Evolutionary conservation across 2,329 filamentous ascomycete species (phyloP).

Genomic region (Trichoderma guizhouense): DNA sequence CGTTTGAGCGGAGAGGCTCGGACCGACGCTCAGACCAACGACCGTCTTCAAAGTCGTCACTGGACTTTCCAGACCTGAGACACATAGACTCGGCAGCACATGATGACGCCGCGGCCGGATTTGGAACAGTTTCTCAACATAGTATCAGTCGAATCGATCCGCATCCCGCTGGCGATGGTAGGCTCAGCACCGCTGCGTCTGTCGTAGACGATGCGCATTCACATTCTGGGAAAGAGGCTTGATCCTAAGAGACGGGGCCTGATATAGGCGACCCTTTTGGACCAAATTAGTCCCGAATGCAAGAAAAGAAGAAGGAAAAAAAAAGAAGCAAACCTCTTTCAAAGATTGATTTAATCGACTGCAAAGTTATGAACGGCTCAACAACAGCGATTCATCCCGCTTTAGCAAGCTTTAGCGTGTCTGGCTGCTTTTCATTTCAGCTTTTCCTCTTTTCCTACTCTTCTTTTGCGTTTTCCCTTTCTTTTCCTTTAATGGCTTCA

Average conservation of each 20-base stretch:
- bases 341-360: neutral
- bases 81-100: conserved; percentile 38
- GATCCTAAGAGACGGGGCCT: neutral
- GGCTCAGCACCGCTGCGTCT: conserved; percentile 55
- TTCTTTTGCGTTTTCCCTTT: neutral
- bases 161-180: conserved; percentile 40
- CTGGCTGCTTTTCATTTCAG: neutral
- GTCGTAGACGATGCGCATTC: conserved; percentile 43
- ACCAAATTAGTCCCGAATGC: neutral
- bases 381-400: neutral
- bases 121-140: conserved; percentile 57
- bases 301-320: neutral
- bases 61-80: conserved; percentile 45
- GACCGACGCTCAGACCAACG: conserved; percentile 53
- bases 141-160: conserved; percentile 55
- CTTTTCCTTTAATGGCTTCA: neutral
- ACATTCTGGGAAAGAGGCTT: neutral
- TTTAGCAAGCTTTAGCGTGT: conserved; percentile 6
- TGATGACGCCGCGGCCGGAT: conserved; percentile 51
- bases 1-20: conserved; percentile 56
- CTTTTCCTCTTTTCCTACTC: neutral
- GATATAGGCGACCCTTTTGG: neutral
- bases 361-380: neutral
- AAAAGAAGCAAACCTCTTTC: neutral
- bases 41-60: conserved; percentile 49